Conservation (phyloP, 2,329 filamentous ascomycete genomes). For the Epichloe coenophiala region DNA sequence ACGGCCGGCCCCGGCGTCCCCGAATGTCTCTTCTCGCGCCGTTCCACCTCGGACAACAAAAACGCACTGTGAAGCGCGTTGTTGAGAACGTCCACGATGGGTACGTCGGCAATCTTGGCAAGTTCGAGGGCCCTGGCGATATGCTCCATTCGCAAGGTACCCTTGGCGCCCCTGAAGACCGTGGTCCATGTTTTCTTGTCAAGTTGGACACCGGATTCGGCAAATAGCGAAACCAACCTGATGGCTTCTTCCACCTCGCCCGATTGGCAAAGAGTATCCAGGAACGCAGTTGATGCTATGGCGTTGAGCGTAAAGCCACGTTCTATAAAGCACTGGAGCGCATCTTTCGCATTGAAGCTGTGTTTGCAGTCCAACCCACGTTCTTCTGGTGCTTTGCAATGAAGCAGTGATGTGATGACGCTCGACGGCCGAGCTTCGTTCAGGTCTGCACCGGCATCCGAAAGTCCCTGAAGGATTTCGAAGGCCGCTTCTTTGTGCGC, state of each 20-base stretch:
- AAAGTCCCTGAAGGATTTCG: constrained; percentile 23
- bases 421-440: constrained; percentile 34
- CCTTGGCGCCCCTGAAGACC: constrained; percentile 58
- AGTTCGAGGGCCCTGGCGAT: constrained; percentile 28
- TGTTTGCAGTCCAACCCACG: constrained; percentile 8
- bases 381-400: constrained; percentile 12
- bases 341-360: constrained; percentile 17
- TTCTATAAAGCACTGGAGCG: constrained; percentile 33
- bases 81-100: constrained; percentile 22
- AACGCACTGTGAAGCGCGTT: constrained; percentile 36
- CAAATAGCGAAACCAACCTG: constrained; percentile 19
- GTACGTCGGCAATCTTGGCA: constrained; percentile 34
- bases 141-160: constrained; percentile 35
- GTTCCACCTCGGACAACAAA: constrained; percentile 28
- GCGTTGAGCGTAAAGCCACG: constrained; percentile 51
- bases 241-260: constrained; percentile 23
- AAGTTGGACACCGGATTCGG: constrained; percentile 37
- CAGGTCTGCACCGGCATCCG: constrained; percentile 28
- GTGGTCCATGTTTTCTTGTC: constrained; percentile 55
- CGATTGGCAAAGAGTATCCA: constrained; percentile 55
- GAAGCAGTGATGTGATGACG: constrained; percentile 47
- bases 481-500: constrained; percentile 30
- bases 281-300: constrained; percentile 50
- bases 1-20: constrained; percentile 22
- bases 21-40: constrained; percentile 13